phyloP scores from a whole-genome alignment of 108 stramenopile species.

The Fragilaria radians region DNA sequence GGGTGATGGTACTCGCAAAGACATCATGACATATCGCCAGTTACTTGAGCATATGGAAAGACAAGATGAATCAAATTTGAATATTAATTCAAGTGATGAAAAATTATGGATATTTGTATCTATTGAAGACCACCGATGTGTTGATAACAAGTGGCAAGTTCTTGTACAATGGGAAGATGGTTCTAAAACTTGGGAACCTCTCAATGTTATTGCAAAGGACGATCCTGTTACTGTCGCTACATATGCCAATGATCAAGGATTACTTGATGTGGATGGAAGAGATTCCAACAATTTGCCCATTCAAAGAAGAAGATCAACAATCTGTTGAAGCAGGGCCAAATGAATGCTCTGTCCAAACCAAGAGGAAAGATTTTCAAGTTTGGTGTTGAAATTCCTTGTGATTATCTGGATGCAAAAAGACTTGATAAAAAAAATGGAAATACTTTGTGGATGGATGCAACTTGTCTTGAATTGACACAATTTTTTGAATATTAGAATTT shows the following conservation, averaged over 20 bases:
- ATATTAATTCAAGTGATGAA: too few species aligned
- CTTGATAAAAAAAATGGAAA: conserved; percentile 9
- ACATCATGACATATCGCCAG: not conserved
- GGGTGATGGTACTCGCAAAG: not conserved
- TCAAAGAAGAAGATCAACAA: not conserved
- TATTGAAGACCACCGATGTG: too few species aligned
- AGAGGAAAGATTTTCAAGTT: conserved; percentile 2
- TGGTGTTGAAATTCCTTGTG: too few species aligned
- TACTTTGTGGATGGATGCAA: conserved; percentile 7
- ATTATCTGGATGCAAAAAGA: not conserved
- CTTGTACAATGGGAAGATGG: too few species aligned
- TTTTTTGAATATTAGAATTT: not conserved
- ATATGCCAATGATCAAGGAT: not conserved
- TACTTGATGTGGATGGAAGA: not conserved
- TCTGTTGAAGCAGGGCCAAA: not conserved
- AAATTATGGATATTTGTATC: too few species aligned
- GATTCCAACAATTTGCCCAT: not conserved
- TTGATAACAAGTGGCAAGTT: too few species aligned
- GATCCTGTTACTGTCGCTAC: not conserved
- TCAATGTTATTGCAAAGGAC: not conserved
- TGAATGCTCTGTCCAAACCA: not conserved
- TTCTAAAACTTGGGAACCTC: too few species aligned
- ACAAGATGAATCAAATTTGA: too few species aligned
- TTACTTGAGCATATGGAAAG: not conserved
- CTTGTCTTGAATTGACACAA: not conserved